Percentiles rank a stretch among this genome's conserved stretches.
phyloP scores from a whole-genome alignment of 306 rosid species.

The Morella rubra region DNA sequence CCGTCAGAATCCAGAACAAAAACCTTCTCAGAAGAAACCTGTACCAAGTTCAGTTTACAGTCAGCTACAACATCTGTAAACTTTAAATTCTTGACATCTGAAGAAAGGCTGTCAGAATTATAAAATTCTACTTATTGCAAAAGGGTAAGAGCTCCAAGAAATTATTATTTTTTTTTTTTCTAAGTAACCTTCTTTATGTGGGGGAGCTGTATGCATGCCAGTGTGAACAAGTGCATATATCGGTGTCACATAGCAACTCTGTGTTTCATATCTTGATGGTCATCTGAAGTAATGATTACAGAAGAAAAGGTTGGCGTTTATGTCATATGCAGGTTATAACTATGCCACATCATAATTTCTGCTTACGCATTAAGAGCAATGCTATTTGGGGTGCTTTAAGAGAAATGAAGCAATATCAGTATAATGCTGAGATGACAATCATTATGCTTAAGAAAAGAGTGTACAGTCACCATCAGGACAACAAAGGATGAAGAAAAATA shows the following conservation, averaged over 20 bases:
- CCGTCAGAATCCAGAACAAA: slow-evolving; percentile 65
- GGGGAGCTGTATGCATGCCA: neutral
- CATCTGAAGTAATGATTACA: neutral
- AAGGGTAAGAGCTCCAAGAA: neutral
- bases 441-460: neutral
- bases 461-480: neutral
- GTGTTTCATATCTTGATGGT: neutral
- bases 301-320: neutral
- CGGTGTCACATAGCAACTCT: too few species aligned
- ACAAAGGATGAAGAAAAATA: neutral
- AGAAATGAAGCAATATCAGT: neutral
- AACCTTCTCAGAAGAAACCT: slow-evolving; percentile 61
- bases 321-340: neutral
- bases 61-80: neutral
- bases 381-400: neutral
- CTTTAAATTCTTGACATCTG: slow-evolving; percentile 1
- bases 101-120: neutral
- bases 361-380: neutral
- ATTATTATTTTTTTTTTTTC: neutral
- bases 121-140: neutral
- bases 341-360: neutral
- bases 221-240: neutral
- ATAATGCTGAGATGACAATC: neutral
- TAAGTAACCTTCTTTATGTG: neutral
- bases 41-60: slow-evolving; percentile 25